phyloP scores from a whole-genome alignment of 106 monocot species.

The Acorus calamus region DNA sequence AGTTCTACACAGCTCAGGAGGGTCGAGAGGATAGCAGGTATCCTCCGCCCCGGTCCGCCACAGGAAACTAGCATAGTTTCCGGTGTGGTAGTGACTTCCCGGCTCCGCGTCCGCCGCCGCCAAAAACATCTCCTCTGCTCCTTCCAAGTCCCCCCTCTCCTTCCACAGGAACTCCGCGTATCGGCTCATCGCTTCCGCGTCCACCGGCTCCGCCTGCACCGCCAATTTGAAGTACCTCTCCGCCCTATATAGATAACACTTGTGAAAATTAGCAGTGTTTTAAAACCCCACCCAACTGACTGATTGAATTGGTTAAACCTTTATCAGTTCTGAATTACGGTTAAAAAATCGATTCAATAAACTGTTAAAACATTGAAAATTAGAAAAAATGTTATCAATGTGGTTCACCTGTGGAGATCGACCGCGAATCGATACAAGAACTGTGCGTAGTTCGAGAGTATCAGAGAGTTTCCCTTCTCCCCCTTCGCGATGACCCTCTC shows the following conservation, averaged over 20 bases:
- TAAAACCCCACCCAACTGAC: no score
- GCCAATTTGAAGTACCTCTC: conserved; percentile 48
- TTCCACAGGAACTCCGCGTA: conserved; percentile 71
- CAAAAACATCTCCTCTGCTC: conserved; percentile 65
- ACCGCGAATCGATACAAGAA: conserved; percentile 48
- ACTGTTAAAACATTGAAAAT: no score
- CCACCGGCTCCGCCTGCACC: conserved; percentile 38
- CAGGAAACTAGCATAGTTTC: conserved; percentile 47
- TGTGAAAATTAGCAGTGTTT: neutral
- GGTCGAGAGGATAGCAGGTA: conserved; percentile 32
- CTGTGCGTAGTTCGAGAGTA: conserved; percentile 80
- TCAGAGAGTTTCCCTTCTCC: conserved; percentile 25
- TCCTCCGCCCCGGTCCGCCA: conserved; percentile 41
- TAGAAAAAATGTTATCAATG: no score
- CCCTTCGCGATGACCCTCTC: conserved; percentile 33
- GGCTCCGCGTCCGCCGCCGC: conserved; percentile 36
- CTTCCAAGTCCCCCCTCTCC: conserved; percentile 38
- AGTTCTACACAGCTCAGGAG: neutral
- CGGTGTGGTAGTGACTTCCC: conserved; percentile 20
- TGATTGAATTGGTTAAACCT: no score
- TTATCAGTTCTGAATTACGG: no score
- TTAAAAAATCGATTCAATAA: no score
- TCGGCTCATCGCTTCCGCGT: conserved; percentile 43
- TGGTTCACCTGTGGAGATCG: conserved; percentile 52
- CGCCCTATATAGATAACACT: conserved; percentile 25